phyloP scores from a whole-genome alignment of 1,139 yeast genomes.

The Tardiomyces digboiensis region DNA sequence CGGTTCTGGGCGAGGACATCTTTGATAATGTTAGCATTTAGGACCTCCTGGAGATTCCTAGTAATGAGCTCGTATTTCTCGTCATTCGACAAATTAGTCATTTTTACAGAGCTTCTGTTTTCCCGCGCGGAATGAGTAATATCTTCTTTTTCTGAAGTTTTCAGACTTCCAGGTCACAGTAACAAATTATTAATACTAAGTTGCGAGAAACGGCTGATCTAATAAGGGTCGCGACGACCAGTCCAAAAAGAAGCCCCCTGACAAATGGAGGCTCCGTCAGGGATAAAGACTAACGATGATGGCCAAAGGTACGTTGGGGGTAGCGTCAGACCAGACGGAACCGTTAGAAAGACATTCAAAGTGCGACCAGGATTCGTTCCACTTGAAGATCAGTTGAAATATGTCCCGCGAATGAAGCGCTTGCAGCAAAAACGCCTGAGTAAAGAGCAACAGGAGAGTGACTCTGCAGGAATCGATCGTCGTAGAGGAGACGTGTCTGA shows the following conservation, averaged over 20 bases:
- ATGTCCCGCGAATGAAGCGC: constrained; percentile 1
- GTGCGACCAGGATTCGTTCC: constrained; percentile 1
- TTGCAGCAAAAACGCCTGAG: background rate
- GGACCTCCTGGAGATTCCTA: constrained; percentile 81
- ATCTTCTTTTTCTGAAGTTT: too few species aligned
- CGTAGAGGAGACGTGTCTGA: too few species aligned
- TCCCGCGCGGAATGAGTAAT: too few species aligned
- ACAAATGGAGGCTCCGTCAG: background rate
- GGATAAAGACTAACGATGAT: background rate
- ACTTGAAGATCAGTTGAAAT: background rate
- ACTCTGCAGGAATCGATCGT: too few species aligned
- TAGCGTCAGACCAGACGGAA: background rate
- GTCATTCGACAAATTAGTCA: background rate
- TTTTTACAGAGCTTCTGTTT: background rate
- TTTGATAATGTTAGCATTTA: constrained; percentile 82
- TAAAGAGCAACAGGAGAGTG: too few species aligned
- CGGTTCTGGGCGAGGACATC: constrained; percentile 73
- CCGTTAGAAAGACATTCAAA: constrained; percentile 1
- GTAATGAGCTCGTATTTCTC: constrained; percentile 44
- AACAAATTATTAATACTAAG: too few species aligned
- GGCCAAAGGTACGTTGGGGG: background rate
- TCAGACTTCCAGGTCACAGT: too few species aligned
- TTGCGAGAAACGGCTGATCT: too few species aligned
- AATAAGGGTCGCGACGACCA: too few species aligned
- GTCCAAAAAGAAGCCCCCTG: too few species aligned